These are phyloP conservation scores for Rickenella mellea DNA, from an alignment of 768 basidiomycete genomes.

Conservation along the genomic window DNA sequence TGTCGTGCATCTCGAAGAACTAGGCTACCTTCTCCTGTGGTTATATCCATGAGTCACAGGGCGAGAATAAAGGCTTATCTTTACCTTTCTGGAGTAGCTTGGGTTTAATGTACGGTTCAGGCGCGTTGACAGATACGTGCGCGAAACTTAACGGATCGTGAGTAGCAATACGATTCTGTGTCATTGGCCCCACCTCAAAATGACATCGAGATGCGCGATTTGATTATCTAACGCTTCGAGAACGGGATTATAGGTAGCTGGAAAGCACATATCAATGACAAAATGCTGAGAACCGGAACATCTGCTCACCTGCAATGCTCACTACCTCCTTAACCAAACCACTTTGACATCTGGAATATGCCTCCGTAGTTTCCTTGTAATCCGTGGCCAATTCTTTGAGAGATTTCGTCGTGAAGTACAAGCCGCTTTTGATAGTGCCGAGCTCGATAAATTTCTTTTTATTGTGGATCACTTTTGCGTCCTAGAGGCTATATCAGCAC, in stretches of 20 bases:
- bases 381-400: conserved; percentile 68
- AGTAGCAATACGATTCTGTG: neutral
- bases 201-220: conserved; percentile 86
- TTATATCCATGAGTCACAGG: neutral
- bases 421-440: conserved; percentile 75
- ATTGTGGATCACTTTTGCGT: conserved; percentile 58
- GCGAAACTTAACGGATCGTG: conserved; percentile 55
- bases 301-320: conserved; percentile 69
- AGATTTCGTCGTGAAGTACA: conserved; percentile 76
- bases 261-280: neutral
- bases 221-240: conserved; percentile 76
- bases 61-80: neutral
- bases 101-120: conserved; percentile 84
- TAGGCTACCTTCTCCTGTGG: conserved; percentile 67
- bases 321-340: conserved; percentile 88
- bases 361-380: conserved; percentile 53
- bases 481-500: conserved; percentile 36
- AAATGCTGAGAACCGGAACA: neutral
- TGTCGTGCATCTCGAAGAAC: conserved; percentile 82
- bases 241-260: conserved; percentile 87
- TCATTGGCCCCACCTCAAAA: conserved; percentile 54
- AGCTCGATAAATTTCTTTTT: conserved; percentile 74
- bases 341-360: conserved; percentile 70
- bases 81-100: conserved; percentile 66
- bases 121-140: conserved; percentile 81